These are phyloP conservation scores for Pleurotus giganteus DNA, from an alignment of 768 basidiomycete species.

Conservation along the genomic window DNA sequence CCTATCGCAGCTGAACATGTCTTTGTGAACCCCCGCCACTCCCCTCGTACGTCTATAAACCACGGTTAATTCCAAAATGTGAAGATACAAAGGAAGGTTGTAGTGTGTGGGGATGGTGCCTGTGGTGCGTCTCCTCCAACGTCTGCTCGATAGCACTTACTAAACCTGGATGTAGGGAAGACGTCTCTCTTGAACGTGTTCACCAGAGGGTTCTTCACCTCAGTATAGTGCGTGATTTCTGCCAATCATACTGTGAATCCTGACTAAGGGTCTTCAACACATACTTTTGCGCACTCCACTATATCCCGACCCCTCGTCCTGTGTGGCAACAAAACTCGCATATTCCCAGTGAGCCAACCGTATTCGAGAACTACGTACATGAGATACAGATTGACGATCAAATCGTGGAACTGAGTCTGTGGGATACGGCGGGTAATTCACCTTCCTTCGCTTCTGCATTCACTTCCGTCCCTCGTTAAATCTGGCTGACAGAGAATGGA, in stretches of 20 bases:
- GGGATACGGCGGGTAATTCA: slow-evolving; percentile 92
- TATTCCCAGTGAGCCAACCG: slow-evolving; percentile 81
- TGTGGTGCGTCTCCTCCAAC: slow-evolving; percentile 58
- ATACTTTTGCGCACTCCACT: too few relatives aligned
- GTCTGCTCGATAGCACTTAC: slow-evolving; percentile 13
- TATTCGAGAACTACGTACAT: slow-evolving; percentile 97
- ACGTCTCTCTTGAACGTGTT: slow-evolving; percentile 87
- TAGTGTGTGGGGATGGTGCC: slow-evolving; percentile 96
- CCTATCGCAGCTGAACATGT: neutral
- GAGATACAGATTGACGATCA: slow-evolving; percentile 86
- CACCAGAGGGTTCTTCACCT: slow-evolving; percentile 89
- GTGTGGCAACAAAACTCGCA: too few relatives aligned
- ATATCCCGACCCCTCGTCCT: too few relatives aligned
- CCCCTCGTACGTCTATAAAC: neutral
- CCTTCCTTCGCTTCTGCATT: neutral
- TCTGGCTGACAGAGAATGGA: slow-evolving; percentile 21
- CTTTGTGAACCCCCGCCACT: neutral
- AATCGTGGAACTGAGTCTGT: slow-evolving; percentile 85
- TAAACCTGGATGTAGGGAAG: slow-evolving; percentile 50
- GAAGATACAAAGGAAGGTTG: slow-evolving; percentile 56
- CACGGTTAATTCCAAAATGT: neutral
- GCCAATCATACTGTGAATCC: neutral
- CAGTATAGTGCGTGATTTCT: slow-evolving; percentile 78
- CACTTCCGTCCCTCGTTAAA: slow-evolving; percentile 13
- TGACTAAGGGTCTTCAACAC: neutral